phyloP scores from a whole-genome alignment of 129 eudicot genomes.

The Glebionis coronaria region DNA sequence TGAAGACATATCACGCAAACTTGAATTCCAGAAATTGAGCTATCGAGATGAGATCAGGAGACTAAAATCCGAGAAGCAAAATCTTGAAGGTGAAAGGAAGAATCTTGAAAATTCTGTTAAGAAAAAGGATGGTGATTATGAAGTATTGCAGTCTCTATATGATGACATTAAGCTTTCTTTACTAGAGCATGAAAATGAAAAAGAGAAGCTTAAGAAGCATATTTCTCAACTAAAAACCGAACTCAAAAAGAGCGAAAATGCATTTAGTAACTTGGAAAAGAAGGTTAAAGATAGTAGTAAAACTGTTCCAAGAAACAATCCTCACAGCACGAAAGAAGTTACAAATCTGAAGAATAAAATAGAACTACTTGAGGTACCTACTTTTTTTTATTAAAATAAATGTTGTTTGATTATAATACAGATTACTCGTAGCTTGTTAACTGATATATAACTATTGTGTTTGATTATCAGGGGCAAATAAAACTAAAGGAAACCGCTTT shows the following conservation, averaged over 20 bases:
- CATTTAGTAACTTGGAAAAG: slow-evolving; percentile 48
- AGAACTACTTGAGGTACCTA: slow-evolving; percentile 68
- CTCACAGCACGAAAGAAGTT: slow-evolving; percentile 53
- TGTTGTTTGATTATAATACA: background rate
- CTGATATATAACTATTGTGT: background rate
- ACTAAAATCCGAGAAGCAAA: slow-evolving; percentile 38
- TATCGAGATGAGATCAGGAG: slow-evolving; percentile 45
- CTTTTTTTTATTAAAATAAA: background rate
- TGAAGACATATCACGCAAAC: slow-evolving; percentile 32
- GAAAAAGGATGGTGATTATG: slow-evolving; percentile 44
- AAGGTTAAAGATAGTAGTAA: slow-evolving; percentile 56
- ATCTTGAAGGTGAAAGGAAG: slow-evolving; percentile 44
- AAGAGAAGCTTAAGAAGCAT: slow-evolving; percentile 61
- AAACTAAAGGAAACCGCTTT: slow-evolving; percentile 58
- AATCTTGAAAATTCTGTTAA: slow-evolving; percentile 45
- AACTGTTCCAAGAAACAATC: slow-evolving; percentile 42
- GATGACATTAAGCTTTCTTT: slow-evolving; percentile 41
- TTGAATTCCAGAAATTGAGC: slow-evolving; percentile 34
- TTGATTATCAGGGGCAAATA: slow-evolving; percentile 47
- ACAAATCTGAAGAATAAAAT: slow-evolving; percentile 65
- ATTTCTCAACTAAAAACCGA: slow-evolving; percentile 48
- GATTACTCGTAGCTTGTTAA: background rate
- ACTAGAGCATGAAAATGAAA: slow-evolving; percentile 49
- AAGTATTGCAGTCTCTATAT: slow-evolving; percentile 42
- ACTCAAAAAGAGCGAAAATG: slow-evolving; percentile 64